phyloP scores from a whole-genome alignment of 768 basidiomycete species.

The Boletus pseudopeckii region DNA sequence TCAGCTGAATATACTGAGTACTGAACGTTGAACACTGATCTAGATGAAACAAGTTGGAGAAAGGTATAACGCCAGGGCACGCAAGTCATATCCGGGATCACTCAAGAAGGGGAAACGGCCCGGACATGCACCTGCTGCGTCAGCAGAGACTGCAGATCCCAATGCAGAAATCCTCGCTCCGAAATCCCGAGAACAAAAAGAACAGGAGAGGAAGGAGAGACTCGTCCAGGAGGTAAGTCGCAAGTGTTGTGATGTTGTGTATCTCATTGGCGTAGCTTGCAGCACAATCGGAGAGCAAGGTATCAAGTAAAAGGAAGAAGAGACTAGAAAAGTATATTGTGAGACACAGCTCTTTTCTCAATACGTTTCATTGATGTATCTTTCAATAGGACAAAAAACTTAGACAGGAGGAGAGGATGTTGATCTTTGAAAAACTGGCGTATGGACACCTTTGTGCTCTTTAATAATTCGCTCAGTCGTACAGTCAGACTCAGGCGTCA shows the following conservation, averaged over 20 bases:
- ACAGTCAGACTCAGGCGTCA: slow-evolving; percentile 74
- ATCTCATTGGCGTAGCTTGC: slow-evolving; percentile 21
- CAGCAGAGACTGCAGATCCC: slow-evolving; percentile 39
- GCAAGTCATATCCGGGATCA: slow-evolving; percentile 56
- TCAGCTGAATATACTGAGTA: not conserved
- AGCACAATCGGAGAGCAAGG: slow-evolving; percentile 61
- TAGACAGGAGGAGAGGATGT: slow-evolving; percentile 80
- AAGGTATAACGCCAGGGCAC: slow-evolving; percentile 64
- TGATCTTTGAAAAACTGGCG: slow-evolving; percentile 80
- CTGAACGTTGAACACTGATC: not conserved
- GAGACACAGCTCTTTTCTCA: slow-evolving; percentile 24
- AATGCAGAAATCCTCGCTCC: slow-evolving; percentile 57
- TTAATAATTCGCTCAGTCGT: slow-evolving; percentile 13
- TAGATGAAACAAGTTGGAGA: slow-evolving; percentile 25
- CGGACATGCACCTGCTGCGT: slow-evolving; percentile 25
- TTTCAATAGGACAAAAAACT: slow-evolving; percentile 77
- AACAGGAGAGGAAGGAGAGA: slow-evolving; percentile 54
- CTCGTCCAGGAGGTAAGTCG: slow-evolving; percentile 57
- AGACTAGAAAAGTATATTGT: slow-evolving; percentile 92
- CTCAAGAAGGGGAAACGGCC: slow-evolving; percentile 60
- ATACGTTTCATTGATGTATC: not conserved
- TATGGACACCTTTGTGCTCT: slow-evolving; percentile 35
- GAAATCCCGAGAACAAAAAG: slow-evolving; percentile 61
- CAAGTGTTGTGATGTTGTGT: not conserved
- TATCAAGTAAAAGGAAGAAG: slow-evolving; percentile 84